A percentile compares a stretch with the other conserved stretches of the same genome.
Evolutionary conservation across 2,329 filamentous ascomycete genomes (phyloP).

Genomic region (Coleophoma cylindrospora): DNA sequence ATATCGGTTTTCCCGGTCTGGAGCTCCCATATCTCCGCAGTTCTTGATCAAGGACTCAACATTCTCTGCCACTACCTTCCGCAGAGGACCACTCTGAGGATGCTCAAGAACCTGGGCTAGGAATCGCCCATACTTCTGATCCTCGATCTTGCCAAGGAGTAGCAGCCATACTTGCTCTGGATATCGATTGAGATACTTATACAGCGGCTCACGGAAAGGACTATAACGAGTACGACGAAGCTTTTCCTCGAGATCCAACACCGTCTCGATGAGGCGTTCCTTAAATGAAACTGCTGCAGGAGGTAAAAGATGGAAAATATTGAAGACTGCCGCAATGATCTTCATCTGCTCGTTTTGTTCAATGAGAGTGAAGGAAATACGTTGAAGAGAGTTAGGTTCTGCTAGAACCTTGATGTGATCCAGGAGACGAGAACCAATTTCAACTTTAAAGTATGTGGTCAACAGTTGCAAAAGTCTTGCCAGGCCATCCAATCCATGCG

Average conservation of each 20-base stretch:
- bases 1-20: slow-evolving; percentile 64
- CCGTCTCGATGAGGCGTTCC: slow-evolving; percentile 80
- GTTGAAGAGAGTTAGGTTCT: slow-evolving; percentile 73
- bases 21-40: slow-evolving; percentile 57
- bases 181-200: slow-evolving; percentile 91
- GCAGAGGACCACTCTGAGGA: slow-evolving; percentile 66
- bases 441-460: slow-evolving; percentile 98
- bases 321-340: slow-evolving; percentile 89
- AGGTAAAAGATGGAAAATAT: slow-evolving; percentile 95
- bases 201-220: slow-evolving; percentile 84
- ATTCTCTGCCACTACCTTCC: slow-evolving; percentile 69
- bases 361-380: slow-evolving; percentile 89
- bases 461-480: slow-evolving; percentile 84
- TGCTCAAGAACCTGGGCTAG: slow-evolving; percentile 82
- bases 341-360: slow-evolving; percentile 93
- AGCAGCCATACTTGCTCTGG: slow-evolving; percentile 81
- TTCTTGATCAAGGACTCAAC: slow-evolving; percentile 66
- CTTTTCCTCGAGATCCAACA: slow-evolving; percentile 82
- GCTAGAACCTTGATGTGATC: slow-evolving; percentile 92
- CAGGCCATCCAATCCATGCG: slow-evolving; percentile 85
- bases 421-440: slow-evolving; percentile 88
- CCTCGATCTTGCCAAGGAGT: slow-evolving; percentile 73
- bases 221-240: slow-evolving; percentile 84
- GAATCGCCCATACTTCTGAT: slow-evolving; percentile 84
- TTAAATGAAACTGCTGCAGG: slow-evolving; percentile 88